Evolutionary conservation across 768 basidiomycete species (phyloP).

Genomic region (Lentinula sp.): DNA sequence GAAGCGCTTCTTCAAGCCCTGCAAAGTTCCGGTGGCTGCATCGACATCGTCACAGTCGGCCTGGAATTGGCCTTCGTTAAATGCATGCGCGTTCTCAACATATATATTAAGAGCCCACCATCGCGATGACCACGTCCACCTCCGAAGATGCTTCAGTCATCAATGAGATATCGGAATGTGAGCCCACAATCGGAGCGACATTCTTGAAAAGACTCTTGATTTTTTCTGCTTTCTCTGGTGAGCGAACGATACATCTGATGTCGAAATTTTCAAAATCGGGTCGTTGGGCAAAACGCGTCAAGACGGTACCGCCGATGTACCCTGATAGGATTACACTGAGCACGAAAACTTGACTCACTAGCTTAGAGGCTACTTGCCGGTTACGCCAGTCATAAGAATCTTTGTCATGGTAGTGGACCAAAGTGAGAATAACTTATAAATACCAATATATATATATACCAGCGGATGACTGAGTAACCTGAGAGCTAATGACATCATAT

Average conservation of each 20-base stretch:
- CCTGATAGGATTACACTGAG: not conserved
- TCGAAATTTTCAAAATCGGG: slow-evolving; percentile 1
- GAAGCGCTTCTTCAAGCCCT: slow-evolving; percentile 28
- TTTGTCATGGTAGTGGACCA: not conserved
- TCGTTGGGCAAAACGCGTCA: slow-evolving; percentile 2
- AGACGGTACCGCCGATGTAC: slow-evolving; percentile 2
- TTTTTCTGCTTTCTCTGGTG: slow-evolving; percentile 6
- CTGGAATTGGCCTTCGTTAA: slow-evolving; percentile 12
- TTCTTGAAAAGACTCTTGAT: not conserved
- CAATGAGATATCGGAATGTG: slow-evolving; percentile 2
- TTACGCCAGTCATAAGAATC: slow-evolving; percentile 7
- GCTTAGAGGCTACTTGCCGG: not conserved
- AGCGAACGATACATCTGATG: slow-evolving; percentile 4
- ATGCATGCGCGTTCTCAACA: not conserved
- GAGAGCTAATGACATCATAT: not conserved
- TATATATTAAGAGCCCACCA: not conserved
- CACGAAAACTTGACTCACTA: not conserved
- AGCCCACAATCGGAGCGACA: slow-evolving; percentile 1
- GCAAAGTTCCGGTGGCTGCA: slow-evolving; percentile 27
- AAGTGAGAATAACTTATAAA: not conserved
- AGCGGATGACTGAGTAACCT: not conserved
- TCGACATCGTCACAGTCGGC: slow-evolving; percentile 30
- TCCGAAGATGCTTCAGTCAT: slow-evolving; percentile 1
- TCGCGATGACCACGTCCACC: slow-evolving; percentile 5
- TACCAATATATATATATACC: not conserved